Conservation (phyloP, 306 rosid genomes). For the Lablab purpureus region DNA sequence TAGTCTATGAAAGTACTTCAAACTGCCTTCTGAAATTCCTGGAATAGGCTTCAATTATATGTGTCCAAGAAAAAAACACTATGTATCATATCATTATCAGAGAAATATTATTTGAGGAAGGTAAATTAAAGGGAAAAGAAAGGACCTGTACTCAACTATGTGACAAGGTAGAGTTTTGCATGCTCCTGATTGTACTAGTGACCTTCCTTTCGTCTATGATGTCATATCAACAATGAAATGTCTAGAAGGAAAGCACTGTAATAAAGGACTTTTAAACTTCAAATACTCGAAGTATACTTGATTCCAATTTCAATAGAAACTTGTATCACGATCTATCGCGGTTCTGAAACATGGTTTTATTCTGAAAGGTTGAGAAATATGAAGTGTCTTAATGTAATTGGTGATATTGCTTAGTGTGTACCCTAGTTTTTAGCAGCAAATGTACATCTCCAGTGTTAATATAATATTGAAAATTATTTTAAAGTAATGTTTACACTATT, state of each 20-base stretch:
- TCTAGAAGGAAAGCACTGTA: conserved; percentile 26
- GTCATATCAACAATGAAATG: conserved; percentile 42
- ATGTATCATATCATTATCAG: neutral
- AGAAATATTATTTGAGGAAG: conserved; percentile 2
- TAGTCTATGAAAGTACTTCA: conserved; percentile 31
- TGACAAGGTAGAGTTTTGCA: conserved; percentile 4
- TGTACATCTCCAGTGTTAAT: neutral
- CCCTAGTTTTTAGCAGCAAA: neutral
- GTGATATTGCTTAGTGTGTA: neutral
- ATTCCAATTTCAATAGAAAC: conserved; percentile 32
- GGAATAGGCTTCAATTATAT: conserved; percentile 49
- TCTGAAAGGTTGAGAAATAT: conserved; percentile 4
- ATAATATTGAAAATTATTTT: neutral
- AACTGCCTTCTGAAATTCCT: conserved; percentile 45
- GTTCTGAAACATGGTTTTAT: conserved; percentile 12
- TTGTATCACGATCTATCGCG: conserved; percentile 18
- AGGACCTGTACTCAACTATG: neutral
- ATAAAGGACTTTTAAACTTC: neutral
- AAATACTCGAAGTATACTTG: neutral
- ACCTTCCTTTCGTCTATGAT: conserved; percentile 43
- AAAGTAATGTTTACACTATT: too few species aligned
- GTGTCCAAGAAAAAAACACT: conserved; percentile 11
- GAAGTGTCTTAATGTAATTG: conserved; percentile 1
- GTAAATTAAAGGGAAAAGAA: neutral
- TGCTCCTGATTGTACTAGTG: neutral